Evolutionary conservation across 1,284 basidiomycete genomes (phyloP), one percentile per base, ranked within the genome.

Genomic region (Pisolithus thermaeus): DNA sequence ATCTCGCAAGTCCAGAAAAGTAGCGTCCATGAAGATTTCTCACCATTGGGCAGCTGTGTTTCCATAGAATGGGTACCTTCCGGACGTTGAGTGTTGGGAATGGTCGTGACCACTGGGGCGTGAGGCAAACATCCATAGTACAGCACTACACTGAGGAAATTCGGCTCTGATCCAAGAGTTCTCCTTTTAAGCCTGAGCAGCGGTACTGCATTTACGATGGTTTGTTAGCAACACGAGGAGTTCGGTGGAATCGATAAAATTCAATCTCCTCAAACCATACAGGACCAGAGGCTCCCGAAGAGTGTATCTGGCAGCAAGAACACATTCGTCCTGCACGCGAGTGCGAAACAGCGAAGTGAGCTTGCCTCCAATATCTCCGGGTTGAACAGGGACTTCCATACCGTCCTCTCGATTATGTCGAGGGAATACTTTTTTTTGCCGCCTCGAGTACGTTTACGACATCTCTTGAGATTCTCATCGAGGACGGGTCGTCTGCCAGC

Each of bases 171-270:
- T 53, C 63, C 63, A 65, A 8, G 18, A 20, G 18, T 20, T 20
- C 18, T 20, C 18, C 18, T 20, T 20, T 20, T 20, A 1, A 20
- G 18, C 49, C 38, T 61, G 53, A 1, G 55, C 56, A 3, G 12
- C n/a, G n/a, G n/a, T n/a, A n/a, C n/a, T n/a, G n/a, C 58, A 64
- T 8, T 18, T 43, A 11, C n/a, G 45, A 35, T 64, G 62, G 18
- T 59, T 62, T n/a, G 60, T 44, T 3, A 66, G 28, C 28, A 30
- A 2, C 0, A 46, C 32, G 14, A 65, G 58, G 9, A 64, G 43
- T 41, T 64, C 58, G 9, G 43, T 12, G 2, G 56, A 45, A 3
- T 28, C 52, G 23, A 63, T 57, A 3, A 66, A n/a, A 18, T 2
- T 37, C 8, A 20, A 66, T 50, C 35, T 59, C 63, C 3, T 50